Conservation (phyloP, 345 rosid genomes). For the Gossypium arboreum region DNA sequence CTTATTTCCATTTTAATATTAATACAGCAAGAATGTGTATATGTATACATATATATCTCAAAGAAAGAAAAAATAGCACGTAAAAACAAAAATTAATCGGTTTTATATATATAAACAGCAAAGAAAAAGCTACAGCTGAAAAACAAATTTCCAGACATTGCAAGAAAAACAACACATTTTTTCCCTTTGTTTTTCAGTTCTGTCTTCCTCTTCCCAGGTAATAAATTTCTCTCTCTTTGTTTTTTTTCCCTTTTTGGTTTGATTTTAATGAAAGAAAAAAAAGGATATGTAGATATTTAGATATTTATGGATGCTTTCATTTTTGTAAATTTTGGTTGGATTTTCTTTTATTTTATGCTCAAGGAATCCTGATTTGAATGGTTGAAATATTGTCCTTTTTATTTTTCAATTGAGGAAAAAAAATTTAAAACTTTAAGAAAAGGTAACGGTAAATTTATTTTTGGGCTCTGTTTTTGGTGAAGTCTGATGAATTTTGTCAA, state of each 20-base stretch:
- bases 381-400: background rate
- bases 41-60: background rate
- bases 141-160: background rate
- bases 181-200: constrained; percentile 1
- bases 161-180: background rate
- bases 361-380: constrained; percentile 13
- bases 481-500: constrained; percentile 3
- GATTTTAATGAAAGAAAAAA: background rate
- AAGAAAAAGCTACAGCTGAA: constrained; percentile 7
- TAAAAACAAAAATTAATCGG: background rate
- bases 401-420: background rate
- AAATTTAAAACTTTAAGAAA: constrained; percentile 13
- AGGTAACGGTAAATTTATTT: constrained; percentile 25
- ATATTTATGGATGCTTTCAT: constrained; percentile 1
- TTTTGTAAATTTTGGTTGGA: background rate
- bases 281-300: background rate
- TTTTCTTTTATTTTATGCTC: background rate
- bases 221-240: background rate
- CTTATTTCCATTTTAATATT: background rate
- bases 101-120: background rate
- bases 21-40: background rate
- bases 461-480: background rate
- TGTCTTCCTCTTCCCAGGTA: constrained; percentile 13
- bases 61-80: background rate
- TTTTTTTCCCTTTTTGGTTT: background rate